These are phyloP conservation scores for Solanum megistacrolobum DNA, from an alignment of 257 asterid genomes.

Conservation along the genomic window DNA sequence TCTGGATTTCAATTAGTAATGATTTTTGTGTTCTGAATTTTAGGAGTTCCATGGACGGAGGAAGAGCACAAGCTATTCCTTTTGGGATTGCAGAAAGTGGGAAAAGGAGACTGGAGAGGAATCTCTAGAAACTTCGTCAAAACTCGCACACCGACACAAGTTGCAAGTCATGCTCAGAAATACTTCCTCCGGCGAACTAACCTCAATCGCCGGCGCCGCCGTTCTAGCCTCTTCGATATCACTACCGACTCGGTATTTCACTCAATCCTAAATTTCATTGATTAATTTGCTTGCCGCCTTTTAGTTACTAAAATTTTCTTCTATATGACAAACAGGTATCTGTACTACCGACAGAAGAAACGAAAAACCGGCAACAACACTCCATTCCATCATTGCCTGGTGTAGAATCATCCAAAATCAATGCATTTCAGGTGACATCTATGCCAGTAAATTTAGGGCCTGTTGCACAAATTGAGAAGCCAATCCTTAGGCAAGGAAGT, in stretches of 20 bases:
- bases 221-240: constrained; percentile 90
- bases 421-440: neutral
- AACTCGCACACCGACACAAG: constrained; percentile 91
- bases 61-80: constrained; percentile 83
- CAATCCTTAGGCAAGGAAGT: neutral
- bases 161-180: constrained; percentile 94
- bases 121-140: constrained; percentile 78
- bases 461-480: neutral
- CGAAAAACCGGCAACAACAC: constrained; percentile 22
- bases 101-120: constrained; percentile 92
- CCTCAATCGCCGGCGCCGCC: constrained; percentile 71
- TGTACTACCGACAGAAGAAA: constrained; percentile 39
- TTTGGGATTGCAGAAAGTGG: constrained; percentile 65
- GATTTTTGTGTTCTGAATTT: neutral
- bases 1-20: neutral
- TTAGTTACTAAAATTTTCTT: neutral
- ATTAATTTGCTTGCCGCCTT: neutral
- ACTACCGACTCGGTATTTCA: constrained; percentile 63
- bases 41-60: constrained; percentile 92
- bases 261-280: neutral
- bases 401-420: constrained; percentile 11
- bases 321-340: constrained; percentile 36
- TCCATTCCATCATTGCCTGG: constrained; percentile 4
- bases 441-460: neutral
- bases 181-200: constrained; percentile 70